Evolutionary conservation across 441 rosid species (phyloP).

Genomic region (Metrosideros polymorpha): DNA sequence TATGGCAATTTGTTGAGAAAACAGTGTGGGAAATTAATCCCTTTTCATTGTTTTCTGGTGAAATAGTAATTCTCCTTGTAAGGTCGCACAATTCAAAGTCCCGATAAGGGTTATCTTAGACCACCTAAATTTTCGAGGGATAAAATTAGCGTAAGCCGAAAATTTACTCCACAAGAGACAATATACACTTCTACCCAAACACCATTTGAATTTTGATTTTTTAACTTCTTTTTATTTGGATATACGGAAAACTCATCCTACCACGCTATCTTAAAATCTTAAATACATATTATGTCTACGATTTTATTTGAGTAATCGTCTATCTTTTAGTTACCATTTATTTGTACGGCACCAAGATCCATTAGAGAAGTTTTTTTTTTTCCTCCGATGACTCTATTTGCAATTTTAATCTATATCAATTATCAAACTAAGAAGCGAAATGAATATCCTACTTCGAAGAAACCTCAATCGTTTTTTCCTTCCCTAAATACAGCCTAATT

Average conservation of each 20-base stretch:
- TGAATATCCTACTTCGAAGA: neutral
- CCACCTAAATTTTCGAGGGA: neutral
- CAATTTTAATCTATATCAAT: too few species aligned
- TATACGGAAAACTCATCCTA: too few species aligned
- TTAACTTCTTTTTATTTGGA: too few species aligned
- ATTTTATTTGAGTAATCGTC: too few species aligned
- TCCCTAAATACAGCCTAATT: neutral
- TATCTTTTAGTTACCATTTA: too few species aligned
- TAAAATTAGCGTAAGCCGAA: neutral
- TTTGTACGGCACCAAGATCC: neutral
- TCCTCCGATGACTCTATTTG: rapidly evolving
- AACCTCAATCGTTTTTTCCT: neutral
- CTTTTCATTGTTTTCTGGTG: neutral
- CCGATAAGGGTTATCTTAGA: neutral
- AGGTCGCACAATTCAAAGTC: neutral
- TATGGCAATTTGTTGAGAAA: neutral
- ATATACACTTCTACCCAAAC: neutral
- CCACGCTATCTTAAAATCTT: too few species aligned
- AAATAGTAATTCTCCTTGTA: neutral
- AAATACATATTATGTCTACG: too few species aligned
- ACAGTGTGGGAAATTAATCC: neutral
- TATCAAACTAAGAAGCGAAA: rapidly evolving
- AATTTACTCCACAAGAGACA: neutral
- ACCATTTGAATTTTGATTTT: neutral
- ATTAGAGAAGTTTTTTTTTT: neutral